Conservation (phyloP, 352 stramenopile species). For the Stephanocyclus meneghinianus region DNA sequence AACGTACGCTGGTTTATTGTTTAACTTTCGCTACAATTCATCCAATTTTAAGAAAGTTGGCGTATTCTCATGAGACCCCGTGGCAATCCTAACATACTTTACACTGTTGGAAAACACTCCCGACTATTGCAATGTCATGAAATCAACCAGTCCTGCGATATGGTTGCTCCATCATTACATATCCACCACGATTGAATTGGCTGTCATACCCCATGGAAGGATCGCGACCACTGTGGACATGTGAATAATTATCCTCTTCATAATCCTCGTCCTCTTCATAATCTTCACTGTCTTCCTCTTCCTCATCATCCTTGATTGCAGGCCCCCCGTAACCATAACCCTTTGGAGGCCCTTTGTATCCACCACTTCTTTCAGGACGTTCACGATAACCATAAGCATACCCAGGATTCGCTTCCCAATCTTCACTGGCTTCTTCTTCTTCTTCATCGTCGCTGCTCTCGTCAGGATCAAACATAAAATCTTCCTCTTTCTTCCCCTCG, state of each 20-base stretch:
- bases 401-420: not conserved
- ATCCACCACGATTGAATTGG: not conserved
- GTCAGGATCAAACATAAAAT: constrained; percentile 49
- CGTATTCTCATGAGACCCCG: not conserved
- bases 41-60: not conserved
- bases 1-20: too few species aligned
- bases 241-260: not conserved
- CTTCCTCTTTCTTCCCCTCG: constrained; percentile 40
- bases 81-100: constrained; percentile 1
- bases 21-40: too few species aligned
- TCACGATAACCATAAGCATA: constrained; percentile 12
- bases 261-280: not conserved
- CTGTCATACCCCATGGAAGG: too few species aligned
- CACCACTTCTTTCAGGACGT: not conserved
- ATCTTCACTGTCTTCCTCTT: constrained; percentile 5
- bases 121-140: not conserved
- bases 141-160: constrained; percentile 1
- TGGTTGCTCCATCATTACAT: constrained; percentile 5
- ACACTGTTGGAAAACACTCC: not conserved
- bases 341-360: not conserved
- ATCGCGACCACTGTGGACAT: too few species aligned
- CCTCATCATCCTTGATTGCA: not conserved
- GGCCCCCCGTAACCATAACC: not conserved
- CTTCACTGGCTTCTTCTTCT: constrained; percentile 9
- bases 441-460: constrained; percentile 24